Conservation (phyloP, 2,329 filamentous ascomycete genomes). For the Hypoxylon sp. region DNA sequence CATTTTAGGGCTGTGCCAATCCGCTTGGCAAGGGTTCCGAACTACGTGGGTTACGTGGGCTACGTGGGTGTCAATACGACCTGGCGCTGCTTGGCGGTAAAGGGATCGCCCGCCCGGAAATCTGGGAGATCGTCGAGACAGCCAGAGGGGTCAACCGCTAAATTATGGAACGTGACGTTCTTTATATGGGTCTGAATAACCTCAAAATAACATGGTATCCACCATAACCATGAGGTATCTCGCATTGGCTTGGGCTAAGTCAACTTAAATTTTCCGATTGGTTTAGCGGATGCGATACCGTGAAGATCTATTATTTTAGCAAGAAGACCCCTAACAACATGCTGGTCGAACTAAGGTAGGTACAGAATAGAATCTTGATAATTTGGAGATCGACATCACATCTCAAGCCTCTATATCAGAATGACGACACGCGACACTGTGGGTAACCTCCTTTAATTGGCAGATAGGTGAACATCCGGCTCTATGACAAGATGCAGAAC, state of each 20-base stretch:
- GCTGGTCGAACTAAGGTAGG: neutral
- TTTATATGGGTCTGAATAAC: slow-evolving; percentile 10
- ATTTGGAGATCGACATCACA: neutral
- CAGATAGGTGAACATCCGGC: neutral
- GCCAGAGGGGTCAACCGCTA: neutral
- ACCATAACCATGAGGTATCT: neutral
- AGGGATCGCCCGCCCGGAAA: neutral
- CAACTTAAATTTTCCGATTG: neutral
- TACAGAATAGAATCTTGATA: neutral
- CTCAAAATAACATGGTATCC: neutral
- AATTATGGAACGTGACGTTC: neutral
- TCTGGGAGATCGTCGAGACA: neutral
- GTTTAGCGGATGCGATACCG: neutral
- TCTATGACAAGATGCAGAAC: neutral
- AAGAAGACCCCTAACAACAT: neutral
- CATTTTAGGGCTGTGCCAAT: neutral
- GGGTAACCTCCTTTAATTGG: neutral
- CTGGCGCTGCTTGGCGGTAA: neutral
- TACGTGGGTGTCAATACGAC: neutral
- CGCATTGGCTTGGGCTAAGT: neutral
- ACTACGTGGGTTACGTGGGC: neutral
- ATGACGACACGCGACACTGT: neutral
- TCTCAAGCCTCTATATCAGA: neutral
- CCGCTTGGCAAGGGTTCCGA: neutral
- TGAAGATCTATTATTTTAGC: neutral